Conservation (phyloP, 2,329 filamentous ascomycete species). For the Achaetomium macrosporum region DNA sequence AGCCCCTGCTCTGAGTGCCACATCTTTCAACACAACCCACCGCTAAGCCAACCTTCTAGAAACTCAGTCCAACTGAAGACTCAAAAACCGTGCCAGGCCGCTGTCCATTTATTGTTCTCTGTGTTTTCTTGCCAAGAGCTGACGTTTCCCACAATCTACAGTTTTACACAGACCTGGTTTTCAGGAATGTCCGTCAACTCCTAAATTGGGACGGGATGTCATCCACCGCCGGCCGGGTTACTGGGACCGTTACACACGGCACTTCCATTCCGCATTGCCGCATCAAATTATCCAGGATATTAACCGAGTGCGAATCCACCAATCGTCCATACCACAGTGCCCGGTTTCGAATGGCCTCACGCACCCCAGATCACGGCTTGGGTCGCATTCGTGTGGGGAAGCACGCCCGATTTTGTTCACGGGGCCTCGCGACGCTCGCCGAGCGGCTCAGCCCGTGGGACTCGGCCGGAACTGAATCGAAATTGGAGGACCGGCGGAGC, state of each 20-base stretch:
- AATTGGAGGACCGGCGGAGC: slow-evolving; percentile 12
- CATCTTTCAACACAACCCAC: too few species aligned
- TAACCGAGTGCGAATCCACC: slow-evolving; percentile 19
- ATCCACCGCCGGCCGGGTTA: slow-evolving; percentile 19
- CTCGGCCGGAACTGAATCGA: slow-evolving; percentile 7
- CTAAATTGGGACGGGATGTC: slow-evolving; percentile 17
- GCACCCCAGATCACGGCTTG: slow-evolving; percentile 13
- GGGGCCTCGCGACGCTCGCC: slow-evolving; percentile 8
- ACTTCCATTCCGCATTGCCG: slow-evolving; percentile 19
- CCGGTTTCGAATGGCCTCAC: slow-evolving; percentile 15
- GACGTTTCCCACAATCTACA: not conserved
- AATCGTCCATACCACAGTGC: slow-evolving; percentile 8
- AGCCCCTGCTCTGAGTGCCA: too few species aligned
- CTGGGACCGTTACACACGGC: slow-evolving; percentile 14
- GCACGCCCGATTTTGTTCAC: slow-evolving; percentile 12
- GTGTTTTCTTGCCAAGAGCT: too few species aligned
- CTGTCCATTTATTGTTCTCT: too few species aligned
- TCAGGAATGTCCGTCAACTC: not conserved
- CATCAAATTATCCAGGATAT: slow-evolving; percentile 19
- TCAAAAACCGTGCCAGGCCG: too few species aligned
- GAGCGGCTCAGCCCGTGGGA: slow-evolving; percentile 4
- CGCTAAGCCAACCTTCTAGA: too few species aligned
- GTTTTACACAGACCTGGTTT: slow-evolving; percentile 1
- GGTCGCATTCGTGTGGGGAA: slow-evolving; percentile 18
- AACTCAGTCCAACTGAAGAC: too few species aligned